Evolutionary conservation across 352 stramenopile species (phyloP), one percentile per base, ranked within the genome.

Genomic region (Globisporangium cystogenes): DNA sequence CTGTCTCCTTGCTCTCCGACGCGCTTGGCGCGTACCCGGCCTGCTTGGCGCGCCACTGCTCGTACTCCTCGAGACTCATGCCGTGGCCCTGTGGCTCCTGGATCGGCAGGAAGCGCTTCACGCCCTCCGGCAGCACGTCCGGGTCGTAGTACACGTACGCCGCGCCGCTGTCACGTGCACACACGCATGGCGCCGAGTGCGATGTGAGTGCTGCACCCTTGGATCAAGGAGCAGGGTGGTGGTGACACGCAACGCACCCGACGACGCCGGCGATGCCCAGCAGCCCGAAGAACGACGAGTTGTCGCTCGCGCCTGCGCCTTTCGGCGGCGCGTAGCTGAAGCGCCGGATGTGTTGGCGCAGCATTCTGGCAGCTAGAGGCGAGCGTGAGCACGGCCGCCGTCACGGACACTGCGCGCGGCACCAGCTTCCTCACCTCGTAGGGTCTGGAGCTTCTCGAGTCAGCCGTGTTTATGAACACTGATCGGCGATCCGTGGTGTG

Each of bases 31-130:
- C 69, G 42, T 76, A 86, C 6, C 72, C 74, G 0, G 66, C 65
- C 57, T 94, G 84, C 55, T 86, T 73, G 4, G 82, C 79, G 18
- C 84, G 84, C 84, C 84, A 94, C 47, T 86, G 65, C 44, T 94
- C 84, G 54, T 94, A 94, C 62, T 94, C 84, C 54, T 93, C 84
- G 36, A 90, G 69, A 56, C 76, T 93, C 84, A 94, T 94, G 53
- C 76, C 82, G 47, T 89, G 79, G 44, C 84, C 84, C 48, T 88
- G 72, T 1, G 76, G 76, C 43, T 90, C 82, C 53, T 94, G 76
- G 57, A 94, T 94, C 44, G 78, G 80, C 41, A 93, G 63, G 53
- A 68, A 88, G 52, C 81, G 83, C 65, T 90, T 90, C 53, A 94
- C 66, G 31, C 77, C 66, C 49, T 49, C 64, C 6, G 84, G 84